Evolutionary conservation across 2,329 filamentous ascomycete species (phyloP), one percentile per base, ranked within the genome.

Genomic region (Alternaria incomplexa): DNA sequence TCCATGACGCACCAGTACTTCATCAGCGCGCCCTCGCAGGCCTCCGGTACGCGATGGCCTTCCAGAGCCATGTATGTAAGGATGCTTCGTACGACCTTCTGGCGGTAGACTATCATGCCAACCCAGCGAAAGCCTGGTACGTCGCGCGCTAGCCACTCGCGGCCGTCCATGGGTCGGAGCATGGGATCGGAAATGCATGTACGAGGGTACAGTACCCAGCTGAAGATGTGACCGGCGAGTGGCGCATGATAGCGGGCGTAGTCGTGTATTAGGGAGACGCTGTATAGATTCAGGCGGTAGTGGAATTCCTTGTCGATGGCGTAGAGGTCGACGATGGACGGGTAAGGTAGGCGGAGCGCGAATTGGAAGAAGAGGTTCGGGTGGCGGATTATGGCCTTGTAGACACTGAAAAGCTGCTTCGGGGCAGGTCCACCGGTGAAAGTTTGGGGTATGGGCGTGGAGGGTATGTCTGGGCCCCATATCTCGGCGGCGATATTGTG

Each of bases 1-100:
- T 93, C 91, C 82, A 93, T 88, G 32, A 92, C 73, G 55, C 91
- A 84, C 93, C 93, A 96, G 17, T 93, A 81, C 73, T 91, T 91
- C 71, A 73, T 73, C 23, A 80, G 23, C 81, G 63, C 87, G 84
- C 36, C 84, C 83, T 43, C 82, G 81, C 66, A 90, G 82, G 11
- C 90, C 85, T 17, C 25, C 0, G 76, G 76, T 1, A 79, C 65
- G 0, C 71, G 62, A 84, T 80, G 4, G 88, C 83, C 86, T 83
- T 85, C 65, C 90, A 89, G 56, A 84, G 83, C 54, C 89, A 85
- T 83, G 87, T 91, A 44, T 77, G 83, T 66, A 90, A 83, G 20
- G 83, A 86, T 13, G 87, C 90, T 11, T 87, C 83, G 22, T 79
- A 78, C 50, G 84, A 88, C 26, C 83, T 43, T 30, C 67, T 54